Evolutionary conservation across 2,329 filamentous ascomycete species (phyloP).

Genomic region (Nemania bipapillata): DNA sequence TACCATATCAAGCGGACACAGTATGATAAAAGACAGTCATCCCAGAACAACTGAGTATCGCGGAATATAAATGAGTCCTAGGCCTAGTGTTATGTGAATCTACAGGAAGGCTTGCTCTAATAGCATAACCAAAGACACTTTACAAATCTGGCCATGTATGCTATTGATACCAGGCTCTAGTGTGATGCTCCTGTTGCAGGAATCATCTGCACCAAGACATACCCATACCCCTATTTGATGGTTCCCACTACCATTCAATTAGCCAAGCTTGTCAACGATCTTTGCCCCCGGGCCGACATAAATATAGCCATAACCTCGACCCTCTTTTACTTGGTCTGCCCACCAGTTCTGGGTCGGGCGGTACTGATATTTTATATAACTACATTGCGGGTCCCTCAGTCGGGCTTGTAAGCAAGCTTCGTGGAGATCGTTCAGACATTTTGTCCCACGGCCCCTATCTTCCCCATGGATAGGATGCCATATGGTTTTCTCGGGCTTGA

Average conservation of each 20-base stretch:
- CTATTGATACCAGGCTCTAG: background rate
- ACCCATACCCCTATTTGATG: background rate
- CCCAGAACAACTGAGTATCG: no score
- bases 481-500: slow-evolving; percentile 53
- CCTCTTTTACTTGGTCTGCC: slow-evolving; percentile 57
- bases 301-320: slow-evolving; percentile 63
- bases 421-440: slow-evolving; percentile 60
- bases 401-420: slow-evolving; percentile 51
- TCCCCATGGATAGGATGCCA: slow-evolving; percentile 60
- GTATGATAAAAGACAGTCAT: no score
- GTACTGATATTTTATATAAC: slow-evolving; percentile 56
- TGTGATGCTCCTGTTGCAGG: background rate
- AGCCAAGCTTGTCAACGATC: slow-evolving; percentile 44
- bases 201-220: background rate
- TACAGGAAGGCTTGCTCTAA: no score
- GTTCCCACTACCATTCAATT: background rate
- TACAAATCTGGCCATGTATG: no score
- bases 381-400: slow-evolving; percentile 34
- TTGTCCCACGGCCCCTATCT: slow-evolving; percentile 39
- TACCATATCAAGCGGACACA: no score
- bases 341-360: slow-evolving; percentile 66
- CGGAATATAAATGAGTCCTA: no score
- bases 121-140: no score
- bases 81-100: no score
- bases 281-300: slow-evolving; percentile 57